Conservation (phyloP, 768 basidiomycete species). For the Suillus subaureus region DNA sequence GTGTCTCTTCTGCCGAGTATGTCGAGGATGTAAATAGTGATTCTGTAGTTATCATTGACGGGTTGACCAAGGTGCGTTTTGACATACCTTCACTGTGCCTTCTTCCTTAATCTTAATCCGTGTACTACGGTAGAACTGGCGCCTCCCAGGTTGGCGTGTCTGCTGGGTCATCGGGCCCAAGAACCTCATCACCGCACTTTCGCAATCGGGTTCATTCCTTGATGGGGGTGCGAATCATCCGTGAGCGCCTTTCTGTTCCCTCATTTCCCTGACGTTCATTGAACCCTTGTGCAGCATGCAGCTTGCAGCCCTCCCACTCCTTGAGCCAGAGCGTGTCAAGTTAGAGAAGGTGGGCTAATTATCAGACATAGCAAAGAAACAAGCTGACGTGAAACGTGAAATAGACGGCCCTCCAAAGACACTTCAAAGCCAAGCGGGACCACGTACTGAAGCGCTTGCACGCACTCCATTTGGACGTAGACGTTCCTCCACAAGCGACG, state of each 20-base stretch:
- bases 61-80: conserved; percentile 77
- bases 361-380: no score
- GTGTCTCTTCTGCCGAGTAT: conserved; percentile 81
- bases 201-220: conserved; percentile 92
- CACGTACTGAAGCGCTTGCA: conserved; percentile 84
- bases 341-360: conserved; percentile 58
- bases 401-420: conserved; percentile 79
- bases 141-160: conserved; percentile 92
- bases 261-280: conserved; percentile 5
- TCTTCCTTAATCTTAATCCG: conserved; percentile 18
- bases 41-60: conserved; percentile 84
- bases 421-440: conserved; percentile 91
- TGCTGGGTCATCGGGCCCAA: conserved; percentile 95
- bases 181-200: conserved; percentile 84
- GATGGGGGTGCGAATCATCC: conserved; percentile 96
- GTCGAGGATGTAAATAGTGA: conserved; percentile 89
- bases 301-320: conserved; percentile 81
- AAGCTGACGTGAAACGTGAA: neutral
- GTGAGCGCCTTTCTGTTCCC: conserved; percentile 43
- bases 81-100: neutral
- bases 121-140: conserved; percentile 69
- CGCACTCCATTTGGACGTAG: conserved; percentile 75
- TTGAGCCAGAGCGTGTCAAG: conserved; percentile 69
- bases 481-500: conserved; percentile 75
- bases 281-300: conserved; percentile 58